phyloP scores from a whole-genome alignment of 768 basidiomycete species.

The Gelatoporia subvermispora region DNA sequence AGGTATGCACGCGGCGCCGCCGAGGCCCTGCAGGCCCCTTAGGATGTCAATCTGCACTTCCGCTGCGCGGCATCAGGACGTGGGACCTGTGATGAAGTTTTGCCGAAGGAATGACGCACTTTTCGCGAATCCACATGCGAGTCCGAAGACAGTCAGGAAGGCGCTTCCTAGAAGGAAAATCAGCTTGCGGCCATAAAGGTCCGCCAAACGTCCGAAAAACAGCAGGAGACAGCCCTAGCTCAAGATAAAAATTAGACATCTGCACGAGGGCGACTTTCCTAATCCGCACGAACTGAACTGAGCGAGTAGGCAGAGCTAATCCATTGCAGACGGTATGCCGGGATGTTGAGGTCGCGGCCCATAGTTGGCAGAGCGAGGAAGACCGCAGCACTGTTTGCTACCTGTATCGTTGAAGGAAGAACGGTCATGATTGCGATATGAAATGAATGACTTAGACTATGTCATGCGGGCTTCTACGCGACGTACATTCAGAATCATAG shows the following conservation, averaged over 20 bases:
- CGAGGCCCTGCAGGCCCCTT: constrained; percentile 78
- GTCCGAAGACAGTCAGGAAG: constrained; percentile 48
- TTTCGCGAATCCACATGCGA: constrained; percentile 61
- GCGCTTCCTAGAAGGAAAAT: constrained; percentile 59
- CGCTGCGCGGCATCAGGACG: too few relatives aligned
- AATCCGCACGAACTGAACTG: constrained; percentile 44
- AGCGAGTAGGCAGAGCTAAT: constrained; percentile 61
- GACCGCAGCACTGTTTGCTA: constrained; percentile 17
- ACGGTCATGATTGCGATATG: background rate
- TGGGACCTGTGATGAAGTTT: constrained; percentile 32
- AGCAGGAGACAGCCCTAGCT: constrained; percentile 71
- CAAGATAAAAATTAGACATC: background rate
- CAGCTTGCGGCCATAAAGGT: constrained; percentile 70
- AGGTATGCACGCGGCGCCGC: constrained; percentile 70
- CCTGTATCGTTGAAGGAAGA: constrained; percentile 8
- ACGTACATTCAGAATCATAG: constrained; percentile 28
- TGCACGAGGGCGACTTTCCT: background rate
- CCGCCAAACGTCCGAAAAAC: constrained; percentile 74
- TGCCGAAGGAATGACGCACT: constrained; percentile 35
- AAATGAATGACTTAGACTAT: too few relatives aligned
- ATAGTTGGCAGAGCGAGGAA: constrained; percentile 26
- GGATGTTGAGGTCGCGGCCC: constrained; percentile 40
- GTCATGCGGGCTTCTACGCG: background rate
- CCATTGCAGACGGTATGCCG: constrained; percentile 59
- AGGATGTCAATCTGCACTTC: constrained; percentile 61